phyloP scores from a whole-genome alignment of 2,329 filamentous ascomycete genomes.

The Xylaria multiplex region DNA sequence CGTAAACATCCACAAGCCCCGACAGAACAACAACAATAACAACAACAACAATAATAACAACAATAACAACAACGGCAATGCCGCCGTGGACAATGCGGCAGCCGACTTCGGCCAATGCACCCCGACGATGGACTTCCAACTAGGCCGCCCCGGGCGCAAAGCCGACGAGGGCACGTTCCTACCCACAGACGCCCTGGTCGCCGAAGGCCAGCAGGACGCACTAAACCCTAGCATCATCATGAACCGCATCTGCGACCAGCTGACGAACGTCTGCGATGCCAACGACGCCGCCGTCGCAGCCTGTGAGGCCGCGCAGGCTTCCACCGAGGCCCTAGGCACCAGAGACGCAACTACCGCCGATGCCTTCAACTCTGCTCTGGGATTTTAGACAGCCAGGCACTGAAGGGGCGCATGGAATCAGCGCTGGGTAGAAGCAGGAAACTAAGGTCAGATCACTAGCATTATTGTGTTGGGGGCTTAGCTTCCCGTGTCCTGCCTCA shows the following conservation, averaged over 20 bases:
- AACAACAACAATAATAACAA: conserved; percentile 31
- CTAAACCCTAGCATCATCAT: conserved; percentile 73
- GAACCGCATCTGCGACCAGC: conserved; percentile 69
- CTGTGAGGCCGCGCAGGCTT: conserved; percentile 59
- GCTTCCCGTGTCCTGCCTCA: too few species aligned
- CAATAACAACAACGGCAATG: conserved; percentile 37
- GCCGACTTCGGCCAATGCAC: conserved; percentile 61
- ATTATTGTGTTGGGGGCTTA: too few species aligned
- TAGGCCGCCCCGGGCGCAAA: conserved; percentile 61
- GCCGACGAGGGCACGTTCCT: conserved; percentile 67
- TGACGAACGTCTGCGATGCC: conserved; percentile 68
- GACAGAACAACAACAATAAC: conserved; percentile 32
- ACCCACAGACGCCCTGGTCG: conserved; percentile 63
- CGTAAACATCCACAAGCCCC: conserved; percentile 25
- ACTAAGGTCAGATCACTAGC: too few species aligned
- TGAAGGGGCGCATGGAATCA: too few species aligned
- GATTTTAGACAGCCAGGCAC: conserved; percentile 47
- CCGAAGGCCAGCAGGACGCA: conserved; percentile 64
- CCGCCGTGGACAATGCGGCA: conserved; percentile 43
- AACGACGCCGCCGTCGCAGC: conserved; percentile 62
- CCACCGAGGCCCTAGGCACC: conserved; percentile 61
- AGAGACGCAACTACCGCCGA: conserved; percentile 60
- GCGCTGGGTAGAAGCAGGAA: too few species aligned
- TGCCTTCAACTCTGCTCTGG: conserved; percentile 57
- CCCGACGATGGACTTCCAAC: conserved; percentile 66